phyloP scores from a whole-genome alignment of 306 rosid species.

The Gynostemma pentaphyllum region DNA sequence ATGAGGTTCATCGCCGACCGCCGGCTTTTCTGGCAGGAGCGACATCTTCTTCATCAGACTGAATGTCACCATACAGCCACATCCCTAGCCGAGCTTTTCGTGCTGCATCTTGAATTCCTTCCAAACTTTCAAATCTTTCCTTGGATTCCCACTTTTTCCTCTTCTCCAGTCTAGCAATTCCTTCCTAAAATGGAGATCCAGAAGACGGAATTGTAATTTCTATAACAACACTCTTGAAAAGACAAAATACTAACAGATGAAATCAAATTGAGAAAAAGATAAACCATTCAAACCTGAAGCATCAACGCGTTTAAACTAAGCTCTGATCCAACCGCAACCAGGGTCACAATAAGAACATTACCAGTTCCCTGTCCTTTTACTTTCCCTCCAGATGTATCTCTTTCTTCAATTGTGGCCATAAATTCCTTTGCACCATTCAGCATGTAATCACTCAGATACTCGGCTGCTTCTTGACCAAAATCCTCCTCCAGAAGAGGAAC shows the following conservation, averaged over 20 bases:
- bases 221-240: background rate
- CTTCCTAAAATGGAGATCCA: constrained; percentile 89
- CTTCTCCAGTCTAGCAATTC: constrained; percentile 74
- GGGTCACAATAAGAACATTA: constrained; percentile 52
- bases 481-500: constrained; percentile 80
- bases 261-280: constrained; percentile 6
- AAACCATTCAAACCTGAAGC: constrained; percentile 52
- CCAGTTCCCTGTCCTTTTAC: constrained; percentile 95
- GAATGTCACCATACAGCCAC: constrained; percentile 88
- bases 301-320: constrained; percentile 78
- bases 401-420: constrained; percentile 81
- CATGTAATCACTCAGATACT: constrained; percentile 58
- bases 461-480: constrained; percentile 90
- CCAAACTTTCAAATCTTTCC: constrained; percentile 66
- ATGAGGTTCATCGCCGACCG: constrained; percentile 39
- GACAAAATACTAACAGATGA: background rate
- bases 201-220: background rate
- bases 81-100: constrained; percentile 56
- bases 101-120: constrained; percentile 72
- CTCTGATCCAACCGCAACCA: constrained; percentile 79
- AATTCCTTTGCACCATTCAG: constrained; percentile 59
- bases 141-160: constrained; percentile 61
- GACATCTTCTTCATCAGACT: constrained; percentile 78
- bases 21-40: constrained; percentile 53
- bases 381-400: constrained; percentile 78